These are phyloP conservation scores for Solanum pennellii DNA, from an alignment of 257 asterid species.

Conservation along the genomic window DNA sequence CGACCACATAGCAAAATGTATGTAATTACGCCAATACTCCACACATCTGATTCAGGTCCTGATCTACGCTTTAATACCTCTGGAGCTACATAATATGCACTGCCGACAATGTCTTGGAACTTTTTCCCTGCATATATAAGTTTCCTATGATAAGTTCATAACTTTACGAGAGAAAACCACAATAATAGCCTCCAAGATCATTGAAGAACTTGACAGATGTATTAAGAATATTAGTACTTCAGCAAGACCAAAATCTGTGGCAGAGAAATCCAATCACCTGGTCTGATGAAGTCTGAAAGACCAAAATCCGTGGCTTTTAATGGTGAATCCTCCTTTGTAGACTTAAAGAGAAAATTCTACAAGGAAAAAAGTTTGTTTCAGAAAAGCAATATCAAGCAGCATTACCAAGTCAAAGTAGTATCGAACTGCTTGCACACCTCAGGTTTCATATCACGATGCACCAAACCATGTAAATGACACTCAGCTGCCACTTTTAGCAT, in stretches of 20 bases:
- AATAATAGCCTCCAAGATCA: not conserved
- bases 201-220: not conserved
- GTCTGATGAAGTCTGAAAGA: slow-evolving; percentile 91
- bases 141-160: not conserved
- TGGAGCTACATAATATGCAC: slow-evolving; percentile 99
- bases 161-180: not conserved
- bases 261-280: slow-evolving; percentile 42
- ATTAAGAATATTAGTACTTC: not conserved
- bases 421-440: slow-evolving; percentile 43
- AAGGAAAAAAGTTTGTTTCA: slow-evolving; percentile 9
- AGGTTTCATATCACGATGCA: slow-evolving; percentile 99
- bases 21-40: slow-evolving; percentile 99
- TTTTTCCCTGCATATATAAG: slow-evolving; percentile 45
- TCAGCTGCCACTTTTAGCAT: slow-evolving; percentile 99
- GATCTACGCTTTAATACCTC: slow-evolving; percentile 94
- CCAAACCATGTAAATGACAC: slow-evolving; percentile 97
- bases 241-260: not conserved
- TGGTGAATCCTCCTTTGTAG: slow-evolving; percentile 72
- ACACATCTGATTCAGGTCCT: slow-evolving; percentile 98
- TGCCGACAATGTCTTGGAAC: slow-evolving; percentile 94
- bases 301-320: slow-evolving; percentile 99
- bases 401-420: not conserved
- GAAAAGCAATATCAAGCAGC: slow-evolving; percentile 3
- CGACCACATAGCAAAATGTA: slow-evolving; percentile 95
- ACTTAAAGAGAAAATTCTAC: slow-evolving; percentile 87